Evolutionary conservation across 495 filamentous ascomycete species (phyloP), one percentile per base, ranked within the genome.

Genomic region (Daldinia decipiens): DNA sequence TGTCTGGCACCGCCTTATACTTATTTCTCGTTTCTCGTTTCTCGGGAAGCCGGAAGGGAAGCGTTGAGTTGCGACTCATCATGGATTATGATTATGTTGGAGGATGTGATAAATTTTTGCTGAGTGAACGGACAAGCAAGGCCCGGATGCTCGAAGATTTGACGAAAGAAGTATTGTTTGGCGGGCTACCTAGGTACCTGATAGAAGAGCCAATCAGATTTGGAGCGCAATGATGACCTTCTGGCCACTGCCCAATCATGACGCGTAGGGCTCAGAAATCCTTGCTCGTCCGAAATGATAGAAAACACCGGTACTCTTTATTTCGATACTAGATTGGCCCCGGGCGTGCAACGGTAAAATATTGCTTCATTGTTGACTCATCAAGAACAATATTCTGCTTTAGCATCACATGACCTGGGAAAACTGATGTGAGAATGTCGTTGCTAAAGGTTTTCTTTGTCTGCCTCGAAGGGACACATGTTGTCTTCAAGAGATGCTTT

Each of bases 201-300:
- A 73, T 62, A 47, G 43, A 34, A 47, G 34, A 63, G 65, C 75
- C 75, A 77, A 77, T 75, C 70, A 77, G 51, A 67, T 50, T 29
- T 62, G 29, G 73, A 77, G 69, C 75, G 75, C 75, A 77, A 71
- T 75, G 67, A 65, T 58, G 70, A 67, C 62, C 63, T 52, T 52
- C 66, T 15, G 39, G 5, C 32, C 12, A 53, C 50, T 56, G 43
- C 59, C 75, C 75, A 77, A 77, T 77, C 70, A 75, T 77, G 70
- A 77, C 75, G 75, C 75, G 75, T 74, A 61, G 56, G 71, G 45
- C 21, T 60, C 55, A 52, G 40, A 47, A 26, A 66, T 64, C 67
- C 73, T 40, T 68, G 73, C 31, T 40, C 64, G 47, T 62, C 59
- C 69, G 73, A 77, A 77, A 77, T 77, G 75, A 77, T 68, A 53